A percentile compares a stretch with the other conserved stretches of the same genome.
These are phyloP conservation scores for Adenanthera pavonina DNA, from an alignment of 306 rosid genomes.

Conservation along the genomic window DNA sequence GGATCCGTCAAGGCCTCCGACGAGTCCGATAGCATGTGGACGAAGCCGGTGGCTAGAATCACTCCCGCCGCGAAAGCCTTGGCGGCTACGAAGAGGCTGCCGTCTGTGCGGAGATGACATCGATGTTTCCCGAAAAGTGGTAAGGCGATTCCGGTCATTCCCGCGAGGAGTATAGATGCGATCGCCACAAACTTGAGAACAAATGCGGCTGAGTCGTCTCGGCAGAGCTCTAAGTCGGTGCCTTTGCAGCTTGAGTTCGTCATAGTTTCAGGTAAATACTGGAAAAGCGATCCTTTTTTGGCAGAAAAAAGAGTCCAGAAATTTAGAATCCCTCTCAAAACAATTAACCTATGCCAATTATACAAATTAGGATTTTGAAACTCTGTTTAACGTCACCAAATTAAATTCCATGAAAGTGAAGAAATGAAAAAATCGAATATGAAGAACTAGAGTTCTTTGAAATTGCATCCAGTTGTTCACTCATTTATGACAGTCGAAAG, in stretches of 20 bases:
- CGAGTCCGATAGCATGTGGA: constrained; percentile 84
- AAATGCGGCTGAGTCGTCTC: constrained; percentile 73
- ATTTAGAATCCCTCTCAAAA: constrained; percentile 35
- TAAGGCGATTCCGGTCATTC: constrained; percentile 75
- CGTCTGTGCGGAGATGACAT: constrained; percentile 69
- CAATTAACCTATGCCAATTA: constrained; percentile 22
- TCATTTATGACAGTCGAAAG: background rate
- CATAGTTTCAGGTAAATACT: constrained; percentile 59
- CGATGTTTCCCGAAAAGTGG: constrained; percentile 70
- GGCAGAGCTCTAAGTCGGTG: constrained; percentile 54
- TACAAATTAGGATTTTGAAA: background rate
- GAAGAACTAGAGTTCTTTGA: background rate
- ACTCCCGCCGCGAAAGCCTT: constrained; percentile 98
- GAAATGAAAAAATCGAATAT: background rate
- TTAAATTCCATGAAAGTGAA: background rate
- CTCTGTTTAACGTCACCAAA: background rate
- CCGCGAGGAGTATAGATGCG: constrained; percentile 70
- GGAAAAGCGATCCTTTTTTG: constrained; percentile 46
- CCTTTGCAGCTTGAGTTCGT: constrained; percentile 54
- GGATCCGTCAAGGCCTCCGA: constrained; percentile 56
- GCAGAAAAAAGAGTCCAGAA: constrained; percentile 21
- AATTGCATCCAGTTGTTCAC: background rate
- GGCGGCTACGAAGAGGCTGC: constrained; percentile 72
- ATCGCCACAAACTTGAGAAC: constrained; percentile 73
- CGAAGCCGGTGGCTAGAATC: constrained; percentile 90